phyloP scores from a whole-genome alignment of 768 basidiomycete species.

The Mycena kentingensis region DNA sequence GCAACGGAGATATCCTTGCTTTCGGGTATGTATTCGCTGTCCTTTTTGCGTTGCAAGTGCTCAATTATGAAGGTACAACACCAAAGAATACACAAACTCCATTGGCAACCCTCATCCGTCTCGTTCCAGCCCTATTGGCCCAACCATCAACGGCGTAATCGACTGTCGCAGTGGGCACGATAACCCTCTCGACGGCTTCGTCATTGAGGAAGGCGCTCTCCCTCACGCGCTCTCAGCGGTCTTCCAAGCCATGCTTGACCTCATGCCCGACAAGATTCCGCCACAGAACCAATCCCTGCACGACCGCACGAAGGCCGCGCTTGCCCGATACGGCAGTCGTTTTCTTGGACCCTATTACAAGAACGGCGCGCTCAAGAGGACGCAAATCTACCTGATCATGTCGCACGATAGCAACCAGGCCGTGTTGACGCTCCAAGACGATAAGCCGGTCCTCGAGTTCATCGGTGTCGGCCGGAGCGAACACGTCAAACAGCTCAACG shows the following conservation, averaged over 20 bases:
- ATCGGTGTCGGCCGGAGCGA: slow-evolving; percentile 21
- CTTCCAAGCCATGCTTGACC: slow-evolving; percentile 22
- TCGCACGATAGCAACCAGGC: slow-evolving; percentile 25
- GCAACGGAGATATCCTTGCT: slow-evolving; percentile 23
- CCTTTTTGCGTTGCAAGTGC: neutral
- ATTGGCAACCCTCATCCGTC: slow-evolving; percentile 18
- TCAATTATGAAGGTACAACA: slow-evolving; percentile 20
- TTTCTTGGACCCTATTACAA: slow-evolving; percentile 19
- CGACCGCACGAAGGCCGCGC: slow-evolving; percentile 7
- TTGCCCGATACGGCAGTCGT: slow-evolving; percentile 8
- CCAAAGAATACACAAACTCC: slow-evolving; percentile 21
- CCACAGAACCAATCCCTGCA: slow-evolving; percentile 9
- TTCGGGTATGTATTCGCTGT: slow-evolving; percentile 16
- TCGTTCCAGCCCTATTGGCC: slow-evolving; percentile 11
- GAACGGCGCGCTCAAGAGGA: slow-evolving; percentile 20
- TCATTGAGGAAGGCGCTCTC: slow-evolving; percentile 25
- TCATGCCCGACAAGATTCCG: slow-evolving; percentile 11
- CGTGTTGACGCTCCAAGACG: slow-evolving; percentile 12
- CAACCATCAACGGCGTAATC: slow-evolving; percentile 25
- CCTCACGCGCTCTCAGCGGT: slow-evolving; percentile 20
- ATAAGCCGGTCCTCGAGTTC: slow-evolving; percentile 23
- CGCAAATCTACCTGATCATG: slow-evolving; percentile 25
- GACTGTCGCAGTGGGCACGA: slow-evolving; percentile 18
- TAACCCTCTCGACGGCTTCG: slow-evolving; percentile 23
- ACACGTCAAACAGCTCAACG: slow-evolving; percentile 18